phyloP scores from a whole-genome alignment of 2,329 filamentous ascomycete genomes.

The Elsinoe batatas region DNA sequence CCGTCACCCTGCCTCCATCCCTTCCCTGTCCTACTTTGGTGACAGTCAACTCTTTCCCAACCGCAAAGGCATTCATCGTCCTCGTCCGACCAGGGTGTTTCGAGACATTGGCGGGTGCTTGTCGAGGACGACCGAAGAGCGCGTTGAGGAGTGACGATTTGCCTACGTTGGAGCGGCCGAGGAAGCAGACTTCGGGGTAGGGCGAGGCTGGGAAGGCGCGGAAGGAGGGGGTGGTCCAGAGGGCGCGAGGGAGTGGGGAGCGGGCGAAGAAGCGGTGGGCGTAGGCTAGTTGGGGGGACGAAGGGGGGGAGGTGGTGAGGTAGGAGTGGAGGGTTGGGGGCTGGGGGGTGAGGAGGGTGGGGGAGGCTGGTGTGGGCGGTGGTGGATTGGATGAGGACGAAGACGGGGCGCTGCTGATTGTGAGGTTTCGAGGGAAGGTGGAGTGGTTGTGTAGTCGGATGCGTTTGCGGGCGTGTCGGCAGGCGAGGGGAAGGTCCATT shows the following conservation, averaged over 20 bases:
- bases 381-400: not conserved
- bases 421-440: not conserved
- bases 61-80: constrained; percentile 57
- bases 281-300: constrained; percentile 29
- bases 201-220: constrained; percentile 45
- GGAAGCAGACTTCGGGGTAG: constrained; percentile 54
- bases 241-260: constrained; percentile 39
- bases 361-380: constrained; percentile 1
- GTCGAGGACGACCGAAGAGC: constrained; percentile 38
- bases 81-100: constrained; percentile 52
- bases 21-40: constrained; percentile 18
- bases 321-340: constrained; percentile 26
- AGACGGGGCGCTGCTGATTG: constrained; percentile 6
- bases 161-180: constrained; percentile 61
- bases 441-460: not conserved
- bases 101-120: constrained; percentile 44
- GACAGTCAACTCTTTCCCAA: constrained; percentile 32
- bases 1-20: constrained; percentile 25
- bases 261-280: constrained; percentile 36
- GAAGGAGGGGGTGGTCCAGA: constrained; percentile 53
- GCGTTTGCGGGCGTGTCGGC: not conserved
- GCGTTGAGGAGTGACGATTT: constrained; percentile 60
- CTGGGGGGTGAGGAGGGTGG: constrained; percentile 22
- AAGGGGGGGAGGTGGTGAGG: constrained; percentile 24
- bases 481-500: not conserved